Evolutionary conservation across 805 yeast species (phyloP).

Genomic region (Hanseniaspora meyeri): DNA sequence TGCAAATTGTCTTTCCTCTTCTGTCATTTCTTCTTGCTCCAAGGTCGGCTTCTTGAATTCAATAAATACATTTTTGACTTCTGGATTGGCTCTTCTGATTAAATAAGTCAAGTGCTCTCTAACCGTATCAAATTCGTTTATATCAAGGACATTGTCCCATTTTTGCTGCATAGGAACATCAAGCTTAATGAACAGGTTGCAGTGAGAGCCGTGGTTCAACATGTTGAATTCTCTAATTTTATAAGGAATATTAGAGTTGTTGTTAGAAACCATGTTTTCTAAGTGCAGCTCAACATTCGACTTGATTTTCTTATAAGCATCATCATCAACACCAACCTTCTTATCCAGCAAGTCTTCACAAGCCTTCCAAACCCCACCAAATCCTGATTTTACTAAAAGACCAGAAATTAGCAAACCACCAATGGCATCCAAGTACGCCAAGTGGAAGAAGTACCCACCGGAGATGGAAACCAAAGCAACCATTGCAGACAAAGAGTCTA

Average conservation of each 20-base stretch:
- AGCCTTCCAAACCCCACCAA: slow-evolving; percentile 56
- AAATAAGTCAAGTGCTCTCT: slow-evolving; percentile 23
- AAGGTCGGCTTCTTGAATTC: not conserved
- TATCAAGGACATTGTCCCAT: slow-evolving; percentile 34
- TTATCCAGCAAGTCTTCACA: slow-evolving; percentile 68
- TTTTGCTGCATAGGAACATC: slow-evolving; percentile 33
- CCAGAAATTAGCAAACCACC: slow-evolving; percentile 83
- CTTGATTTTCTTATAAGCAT: slow-evolving; percentile 35
- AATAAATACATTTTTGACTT: not conserved
- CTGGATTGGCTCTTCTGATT: not conserved
- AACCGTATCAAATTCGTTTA: slow-evolving; percentile 34
- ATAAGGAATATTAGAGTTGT: slow-evolving; percentile 32
- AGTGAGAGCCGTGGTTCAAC: slow-evolving; percentile 48
- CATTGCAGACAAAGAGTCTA: slow-evolving; percentile 80
- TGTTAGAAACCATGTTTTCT: slow-evolving; percentile 31
- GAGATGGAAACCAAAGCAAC: slow-evolving; percentile 85
- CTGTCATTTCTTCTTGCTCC: not conserved
- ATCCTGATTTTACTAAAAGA: slow-evolving; percentile 74
- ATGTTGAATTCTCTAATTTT: slow-evolving; percentile 34
- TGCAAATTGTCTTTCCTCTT: slow-evolving; percentile 4
- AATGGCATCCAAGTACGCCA: slow-evolving; percentile 78
- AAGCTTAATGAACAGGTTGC: slow-evolving; percentile 28
- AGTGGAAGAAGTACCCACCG: slow-evolving; percentile 63
- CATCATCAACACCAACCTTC: slow-evolving; percentile 42
- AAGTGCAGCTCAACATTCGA: slow-evolving; percentile 29